Conservation (phyloP, 2,329 filamentous ascomycete species). For the Stachybotrys chlorohalonatus region DNA sequence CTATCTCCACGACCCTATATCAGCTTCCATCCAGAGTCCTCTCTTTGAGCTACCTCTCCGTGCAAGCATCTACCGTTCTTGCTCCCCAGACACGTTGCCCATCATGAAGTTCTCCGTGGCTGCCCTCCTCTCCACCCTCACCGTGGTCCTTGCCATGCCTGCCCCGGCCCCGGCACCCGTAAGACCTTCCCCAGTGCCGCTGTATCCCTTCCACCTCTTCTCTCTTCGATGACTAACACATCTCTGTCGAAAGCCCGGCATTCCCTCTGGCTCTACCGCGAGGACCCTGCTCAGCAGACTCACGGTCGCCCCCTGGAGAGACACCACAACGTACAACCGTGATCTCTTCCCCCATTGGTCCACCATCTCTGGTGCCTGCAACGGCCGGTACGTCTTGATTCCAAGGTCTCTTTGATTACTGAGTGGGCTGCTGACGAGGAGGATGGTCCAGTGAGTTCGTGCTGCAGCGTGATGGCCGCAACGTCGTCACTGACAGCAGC, state of each 20-base stretch:
- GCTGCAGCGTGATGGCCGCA: constrained; percentile 62
- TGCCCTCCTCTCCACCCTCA: neutral
- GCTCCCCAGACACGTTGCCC: neutral
- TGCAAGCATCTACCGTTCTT: neutral
- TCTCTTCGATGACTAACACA: neutral
- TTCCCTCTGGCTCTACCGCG: constrained; percentile 51
- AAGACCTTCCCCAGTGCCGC: neutral
- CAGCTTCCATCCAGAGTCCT: neutral
- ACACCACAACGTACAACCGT: constrained; percentile 52
- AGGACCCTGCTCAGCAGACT: constrained; percentile 48
- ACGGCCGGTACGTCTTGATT: constrained; percentile 43
- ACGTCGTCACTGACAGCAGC: constrained; percentile 46
- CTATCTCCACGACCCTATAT: neutral
- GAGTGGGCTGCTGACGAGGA: neutral
- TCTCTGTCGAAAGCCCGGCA: constrained; percentile 36
- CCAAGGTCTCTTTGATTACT: neutral
- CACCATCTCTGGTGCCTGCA: constrained; percentile 56
- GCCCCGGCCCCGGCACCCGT: neutral
- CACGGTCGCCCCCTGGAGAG: constrained; percentile 45
- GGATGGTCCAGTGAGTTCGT: constrained; percentile 47
- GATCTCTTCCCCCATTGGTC: constrained; percentile 65
- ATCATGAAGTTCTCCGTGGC: neutral
- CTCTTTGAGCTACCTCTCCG: neutral
- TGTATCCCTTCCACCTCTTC: neutral
- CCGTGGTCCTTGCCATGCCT: neutral